Base-by-base conservation (phyloP, 805 yeast genomes). In the Yamadazyma kitorensis region DNA sequence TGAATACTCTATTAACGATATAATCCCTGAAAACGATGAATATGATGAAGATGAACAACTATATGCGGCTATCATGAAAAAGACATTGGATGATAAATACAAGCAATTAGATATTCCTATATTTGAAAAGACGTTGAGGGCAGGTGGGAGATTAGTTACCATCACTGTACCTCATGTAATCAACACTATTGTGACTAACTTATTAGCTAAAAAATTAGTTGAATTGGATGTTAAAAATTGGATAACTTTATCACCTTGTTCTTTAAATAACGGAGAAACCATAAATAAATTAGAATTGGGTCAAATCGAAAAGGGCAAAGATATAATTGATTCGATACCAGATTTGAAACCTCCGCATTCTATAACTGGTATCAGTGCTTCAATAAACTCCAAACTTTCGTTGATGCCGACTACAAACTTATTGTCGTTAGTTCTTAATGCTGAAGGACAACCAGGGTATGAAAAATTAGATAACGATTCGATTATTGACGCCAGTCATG, bases 381-480 rank as follows among this genome's bases (percentile, higher is more conserved):
- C 74, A 1, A 40, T 64, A 4, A 49, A 54, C 13, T 64, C 68
- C 3, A 59, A 44, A 33, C 39, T 57, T 24, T 4, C 15, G 2
- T 19, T 35, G 2, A 19, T 27, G 14, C 31, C 17, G 11, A n/a
- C n/a, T n/a, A n/a, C n/a, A n/a, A 32, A 31, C 3, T 39, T 47
- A 17, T 29, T 45, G 12, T 26, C 50, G 28, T 47, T 70, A 28
- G 58, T 58, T 3, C 55, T 74, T 28, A 76, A 78, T 40, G 70
- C 82, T 26, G 85, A 79, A 54, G 86, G 86, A 4, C 79, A 75
- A 14, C 61, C 71, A 2, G 82, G 82, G 2, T 76, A 62, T 51
- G 84, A 79, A 43, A 78, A 73, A 44, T 52, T 76, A 7, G 70
- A 68, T 39, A 51, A 53, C 6, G 75, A 71, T 41, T 50, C 70